Evolutionary conservation across 345 rosid genomes (phyloP).

Genomic region (Lumnitzera racemosa): DNA sequence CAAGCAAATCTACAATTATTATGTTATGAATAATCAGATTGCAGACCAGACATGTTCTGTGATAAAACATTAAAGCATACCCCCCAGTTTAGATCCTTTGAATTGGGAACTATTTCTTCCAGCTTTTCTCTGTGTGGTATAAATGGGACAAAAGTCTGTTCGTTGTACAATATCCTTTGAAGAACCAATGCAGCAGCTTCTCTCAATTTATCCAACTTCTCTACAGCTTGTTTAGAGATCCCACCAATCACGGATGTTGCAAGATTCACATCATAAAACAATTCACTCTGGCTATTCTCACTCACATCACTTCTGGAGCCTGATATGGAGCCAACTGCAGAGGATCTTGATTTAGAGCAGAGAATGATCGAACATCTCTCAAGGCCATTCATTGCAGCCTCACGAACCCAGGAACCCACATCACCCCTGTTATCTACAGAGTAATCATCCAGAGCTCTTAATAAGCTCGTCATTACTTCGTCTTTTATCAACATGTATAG

Average conservation of each 20-base stretch:
- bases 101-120: conserved; percentile 57
- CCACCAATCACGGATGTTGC: conserved; percentile 55
- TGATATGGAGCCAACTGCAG: conserved; percentile 9
- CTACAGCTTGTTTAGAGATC: conserved; percentile 80
- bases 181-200: conserved; percentile 82
- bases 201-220: conserved; percentile 92
- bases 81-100: conserved; percentile 54
- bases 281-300: conserved; percentile 16
- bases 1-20: conserved; percentile 22
- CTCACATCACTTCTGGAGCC: conserved; percentile 14
- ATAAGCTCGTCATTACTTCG: conserved; percentile 73
- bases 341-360: conserved; percentile 22
- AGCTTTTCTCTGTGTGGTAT: conserved; percentile 65
- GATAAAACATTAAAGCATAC: conserved; percentile 36
- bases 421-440: conserved; percentile 95
- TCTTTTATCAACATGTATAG: conserved; percentile 57
- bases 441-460: conserved; percentile 86
- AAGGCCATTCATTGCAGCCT: conserved; percentile 91
- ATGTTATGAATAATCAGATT: conserved; percentile 5
- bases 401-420: conserved; percentile 99
- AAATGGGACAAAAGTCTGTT: conserved; percentile 42
- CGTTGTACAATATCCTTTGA: conserved; percentile 60
- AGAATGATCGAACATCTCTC: conserved; percentile 77
- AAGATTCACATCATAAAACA: conserved; percentile 51
- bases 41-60: conserved; percentile 6